Percentiles rank a stretch among this genome's conserved stretches.
Evolutionary conservation across 2,329 filamentous ascomycete genomes (phyloP).

Genomic region (Basipetospora chlamydospora): DNA sequence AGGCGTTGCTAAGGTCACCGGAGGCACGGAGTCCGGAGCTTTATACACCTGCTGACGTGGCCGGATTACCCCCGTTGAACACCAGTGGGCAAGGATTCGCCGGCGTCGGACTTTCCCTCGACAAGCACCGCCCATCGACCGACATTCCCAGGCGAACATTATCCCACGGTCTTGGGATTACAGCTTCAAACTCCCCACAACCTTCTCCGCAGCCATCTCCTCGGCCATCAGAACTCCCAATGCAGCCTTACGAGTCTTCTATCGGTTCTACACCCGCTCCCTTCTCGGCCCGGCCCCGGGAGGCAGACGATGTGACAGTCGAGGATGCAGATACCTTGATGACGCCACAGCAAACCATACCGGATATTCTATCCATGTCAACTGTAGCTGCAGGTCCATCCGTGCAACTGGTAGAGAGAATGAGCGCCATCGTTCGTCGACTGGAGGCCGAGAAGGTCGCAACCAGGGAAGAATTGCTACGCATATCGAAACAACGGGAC

Average conservation of each 20-base stretch:
- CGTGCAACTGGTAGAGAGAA: conserved; percentile 88
- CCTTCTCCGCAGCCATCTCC: too few relatives aligned
- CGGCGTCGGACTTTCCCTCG: too few relatives aligned
- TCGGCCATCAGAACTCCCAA: too few relatives aligned
- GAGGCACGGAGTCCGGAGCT: too few relatives aligned
- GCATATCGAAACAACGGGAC: conserved; percentile 74
- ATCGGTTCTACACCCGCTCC: neutral
- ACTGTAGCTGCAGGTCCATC: conserved; percentile 83
- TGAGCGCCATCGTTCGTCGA: conserved; percentile 84
- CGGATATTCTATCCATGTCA: conserved; percentile 78
- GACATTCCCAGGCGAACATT: too few relatives aligned
- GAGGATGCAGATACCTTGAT: neutral
- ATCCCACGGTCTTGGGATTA: too few relatives aligned
- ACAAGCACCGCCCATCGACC: too few relatives aligned
- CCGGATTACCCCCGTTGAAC: too few relatives aligned
- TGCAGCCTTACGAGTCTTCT: neutral
- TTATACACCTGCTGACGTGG: too few relatives aligned
- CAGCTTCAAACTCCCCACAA: too few relatives aligned
- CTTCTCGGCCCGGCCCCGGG: conserved; percentile 9
- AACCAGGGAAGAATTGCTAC: conserved; percentile 68
- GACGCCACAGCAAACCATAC: conserved; percentile 52
- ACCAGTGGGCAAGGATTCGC: too few relatives aligned
- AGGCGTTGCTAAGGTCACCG: too few relatives aligned
- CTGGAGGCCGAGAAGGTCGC: conserved; percentile 86
- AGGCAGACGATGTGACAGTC: conserved; percentile 28